Conservation (phyloP, 2,329 filamentous ascomycete genomes). For the Rutstroemia sp. region DNA sequence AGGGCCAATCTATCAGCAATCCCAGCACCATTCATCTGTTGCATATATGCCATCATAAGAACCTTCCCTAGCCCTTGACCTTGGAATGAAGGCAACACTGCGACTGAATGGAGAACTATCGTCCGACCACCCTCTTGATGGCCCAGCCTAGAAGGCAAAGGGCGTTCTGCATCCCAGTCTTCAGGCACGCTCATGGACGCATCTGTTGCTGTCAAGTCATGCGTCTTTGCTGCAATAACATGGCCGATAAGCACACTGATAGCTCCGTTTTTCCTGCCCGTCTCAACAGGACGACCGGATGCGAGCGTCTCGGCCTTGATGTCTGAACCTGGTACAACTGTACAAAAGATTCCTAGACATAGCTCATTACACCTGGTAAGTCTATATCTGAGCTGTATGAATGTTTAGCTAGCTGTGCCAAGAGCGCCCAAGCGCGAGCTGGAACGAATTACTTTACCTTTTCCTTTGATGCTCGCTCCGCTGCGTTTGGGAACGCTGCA, state of each 20-base stretch:
- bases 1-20: constrained; percentile 68
- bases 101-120: constrained; percentile 75
- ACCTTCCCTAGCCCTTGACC: constrained; percentile 65
- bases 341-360: constrained; percentile 73
- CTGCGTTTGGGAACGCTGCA: constrained; percentile 43
- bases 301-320: constrained; percentile 46
- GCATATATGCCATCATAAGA: constrained; percentile 68
- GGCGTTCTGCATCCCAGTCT: constrained; percentile 51
- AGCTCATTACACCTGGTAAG: constrained; percentile 69
- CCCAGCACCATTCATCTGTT: constrained; percentile 63
- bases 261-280: constrained; percentile 47
- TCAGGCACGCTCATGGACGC: constrained; percentile 66
- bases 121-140: constrained; percentile 69
- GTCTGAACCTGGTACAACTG: constrained; percentile 42
- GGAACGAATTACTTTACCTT: constrained; percentile 37
- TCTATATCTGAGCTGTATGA: constrained; percentile 60
- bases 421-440: not conserved
- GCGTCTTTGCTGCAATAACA: constrained; percentile 66
- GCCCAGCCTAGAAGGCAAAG: constrained; percentile 44
- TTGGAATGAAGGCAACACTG: constrained; percentile 69
- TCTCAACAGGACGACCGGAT: constrained; percentile 51
- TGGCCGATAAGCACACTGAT: constrained; percentile 65
- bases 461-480: constrained; percentile 43
- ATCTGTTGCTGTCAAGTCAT: constrained; percentile 58
- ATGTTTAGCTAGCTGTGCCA: constrained; percentile 30